phyloP scores from a whole-genome alignment of 495 filamentous ascomycete genomes.

The Penicillium taxi region DNA sequence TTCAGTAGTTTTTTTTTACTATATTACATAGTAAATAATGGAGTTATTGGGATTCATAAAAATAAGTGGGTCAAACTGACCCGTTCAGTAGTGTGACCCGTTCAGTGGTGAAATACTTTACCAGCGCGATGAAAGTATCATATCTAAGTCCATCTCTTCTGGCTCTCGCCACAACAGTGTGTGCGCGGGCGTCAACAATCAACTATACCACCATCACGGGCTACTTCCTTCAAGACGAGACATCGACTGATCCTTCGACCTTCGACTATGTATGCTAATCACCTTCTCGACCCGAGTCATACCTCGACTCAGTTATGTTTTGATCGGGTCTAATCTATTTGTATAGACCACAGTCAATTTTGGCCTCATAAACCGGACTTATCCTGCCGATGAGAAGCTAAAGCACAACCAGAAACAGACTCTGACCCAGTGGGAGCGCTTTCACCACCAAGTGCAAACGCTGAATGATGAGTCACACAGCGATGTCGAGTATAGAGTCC shows the following conservation, averaged over 20 bases:
- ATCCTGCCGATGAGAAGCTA: constrained; percentile 39
- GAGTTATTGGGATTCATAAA: too few species aligned
- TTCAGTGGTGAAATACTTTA: too few species aligned
- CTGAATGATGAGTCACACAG: constrained; percentile 42
- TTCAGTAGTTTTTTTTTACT: too few species aligned
- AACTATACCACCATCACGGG: constrained; percentile 59
- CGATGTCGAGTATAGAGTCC: constrained; percentile 55
- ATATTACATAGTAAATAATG: too few species aligned
- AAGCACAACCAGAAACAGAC: constrained; percentile 12
- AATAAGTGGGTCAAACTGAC: too few species aligned
- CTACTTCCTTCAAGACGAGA: constrained; percentile 65
- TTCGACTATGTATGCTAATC: constrained; percentile 56
- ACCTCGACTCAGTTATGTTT: background rate
- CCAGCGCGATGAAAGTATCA: constrained; percentile 24
- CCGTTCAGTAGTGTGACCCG: too few species aligned
- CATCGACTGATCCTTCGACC: constrained; percentile 48
- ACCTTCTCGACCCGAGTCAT: background rate
- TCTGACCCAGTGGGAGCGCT: constrained; percentile 60
- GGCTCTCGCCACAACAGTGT: constrained; percentile 15
- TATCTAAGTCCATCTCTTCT: constrained; percentile 14
- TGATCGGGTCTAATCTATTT: background rate
- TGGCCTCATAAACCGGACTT: constrained; percentile 54
- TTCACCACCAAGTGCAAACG: constrained; percentile 46
- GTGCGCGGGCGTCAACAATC: constrained; percentile 27
- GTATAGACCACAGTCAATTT: constrained; percentile 54